Evolutionary conservation across 2,329 filamentous ascomycete species (phyloP), one percentile per base, ranked within the genome.

Genomic region (Penicillium brevicompactum): DNA sequence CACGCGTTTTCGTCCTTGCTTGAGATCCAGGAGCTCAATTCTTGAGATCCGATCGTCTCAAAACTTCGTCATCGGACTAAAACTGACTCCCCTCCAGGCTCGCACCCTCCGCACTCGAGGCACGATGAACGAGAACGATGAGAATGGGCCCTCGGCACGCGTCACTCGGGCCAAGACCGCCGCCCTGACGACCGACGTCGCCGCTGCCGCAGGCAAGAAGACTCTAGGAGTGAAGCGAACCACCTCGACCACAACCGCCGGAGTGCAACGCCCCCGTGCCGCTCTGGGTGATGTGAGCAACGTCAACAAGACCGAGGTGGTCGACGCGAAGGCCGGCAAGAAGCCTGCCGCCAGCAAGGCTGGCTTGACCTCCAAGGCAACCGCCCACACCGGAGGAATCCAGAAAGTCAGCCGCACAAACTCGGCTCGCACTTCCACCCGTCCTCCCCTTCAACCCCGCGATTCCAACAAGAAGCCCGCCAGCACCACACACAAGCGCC

Each of bases 251-350:
- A 74, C 81, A 46, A 72, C 76, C 58, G 76, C 71, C 59, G 76
- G 80, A 67, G 75, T 81, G 46, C 81, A 80, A 57, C 84, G 89
- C 70, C 94, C 90, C 79, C 91, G 94, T 70, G 85, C 89, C 67
- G 92, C 91, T 46, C 84, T 99, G 37, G 92, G 90, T 55, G 94
- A 99, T 79, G 89, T 97, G 66, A 97, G 92, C 84, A 99, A 99
- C 78, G 89, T 96, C 61, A 86, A 86, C 67, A 97, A 97, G 60
- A 64, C 64, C 14, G 74, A 75, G 75, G 83, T 83, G 46, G 89
- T 90, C 51, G 59, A 67, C 53, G 66, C 61, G 70, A 82, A 76
- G 53, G 89, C 90, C 53, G 85, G 82, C 64, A 96, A 95, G 82
- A 96, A 96, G 82, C 77, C 80, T 44, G 73, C 80, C 37, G 76